Percentiles rank a stretch among this genome's conserved stretches.
Evolutionary conservation across 2,329 filamentous ascomycete genomes (phyloP).

Genomic region (Neofusicoccum sp.): DNA sequence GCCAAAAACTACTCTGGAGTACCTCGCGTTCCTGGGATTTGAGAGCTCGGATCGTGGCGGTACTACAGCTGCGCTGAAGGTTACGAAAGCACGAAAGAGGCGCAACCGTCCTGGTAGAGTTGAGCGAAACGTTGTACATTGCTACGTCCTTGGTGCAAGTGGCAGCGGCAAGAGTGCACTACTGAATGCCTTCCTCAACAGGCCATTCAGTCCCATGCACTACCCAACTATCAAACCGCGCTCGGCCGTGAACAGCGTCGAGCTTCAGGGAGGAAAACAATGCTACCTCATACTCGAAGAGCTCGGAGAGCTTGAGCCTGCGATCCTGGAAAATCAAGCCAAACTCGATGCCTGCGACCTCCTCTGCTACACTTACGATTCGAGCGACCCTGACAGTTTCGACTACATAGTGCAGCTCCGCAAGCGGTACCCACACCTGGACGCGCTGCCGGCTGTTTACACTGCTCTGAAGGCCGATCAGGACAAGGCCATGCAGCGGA

Average conservation of each 20-base stretch:
- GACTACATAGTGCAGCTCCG: constrained; percentile 84
- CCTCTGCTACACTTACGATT: constrained; percentile 95
- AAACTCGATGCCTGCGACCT: constrained; percentile 93
- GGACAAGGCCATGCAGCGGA: constrained; percentile 95
- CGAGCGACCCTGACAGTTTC: constrained; percentile 94
- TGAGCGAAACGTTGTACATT: constrained; percentile 91
- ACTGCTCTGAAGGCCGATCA: constrained; percentile 92
- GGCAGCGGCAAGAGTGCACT: constrained; percentile 89
- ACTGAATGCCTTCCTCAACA: constrained; percentile 86
- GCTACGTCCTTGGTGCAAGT: constrained; percentile 85
- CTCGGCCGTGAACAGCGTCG: constrained; percentile 92
- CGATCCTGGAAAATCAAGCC: constrained; percentile 86
- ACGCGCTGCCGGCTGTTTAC: constrained; percentile 89
- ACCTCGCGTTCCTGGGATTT: constrained; percentile 94
- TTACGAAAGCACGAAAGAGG: constrained; percentile 89
- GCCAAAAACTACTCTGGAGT: constrained; percentile 91
- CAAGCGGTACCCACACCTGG: constrained; percentile 76
- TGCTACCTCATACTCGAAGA: constrained; percentile 96
- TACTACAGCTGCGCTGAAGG: constrained; percentile 82
- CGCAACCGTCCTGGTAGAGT: constrained; percentile 80
- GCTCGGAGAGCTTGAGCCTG: constrained; percentile 91
- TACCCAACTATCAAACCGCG: constrained; percentile 94
- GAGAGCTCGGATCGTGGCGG: constrained; percentile 75
- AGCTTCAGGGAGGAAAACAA: constrained; percentile 93
- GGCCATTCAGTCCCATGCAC: constrained; percentile 81